Percentiles rank a stretch among this genome's conserved stretches.
Evolutionary conservation across 1,284 basidiomycete genomes (phyloP).

Genomic region (Limonomyces culmigenus): DNA sequence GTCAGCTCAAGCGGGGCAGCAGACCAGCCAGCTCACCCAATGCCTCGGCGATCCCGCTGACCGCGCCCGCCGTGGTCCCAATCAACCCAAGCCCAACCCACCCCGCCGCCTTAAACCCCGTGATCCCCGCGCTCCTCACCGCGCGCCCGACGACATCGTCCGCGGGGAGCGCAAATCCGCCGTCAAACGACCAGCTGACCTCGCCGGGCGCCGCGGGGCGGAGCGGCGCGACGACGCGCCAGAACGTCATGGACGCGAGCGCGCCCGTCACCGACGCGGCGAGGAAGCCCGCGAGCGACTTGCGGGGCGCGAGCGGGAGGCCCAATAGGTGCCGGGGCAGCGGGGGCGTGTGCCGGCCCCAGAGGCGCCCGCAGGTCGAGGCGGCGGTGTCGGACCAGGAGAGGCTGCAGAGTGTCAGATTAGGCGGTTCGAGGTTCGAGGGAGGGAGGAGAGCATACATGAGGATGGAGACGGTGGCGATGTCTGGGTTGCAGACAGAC

Average conservation of each 20-base stretch:
- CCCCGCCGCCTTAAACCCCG: too few species aligned
- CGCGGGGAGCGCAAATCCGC: conserved; percentile 16
- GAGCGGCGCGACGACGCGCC: conserved; percentile 40
- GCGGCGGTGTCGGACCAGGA: conserved; percentile 97
- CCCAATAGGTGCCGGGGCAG: conserved; percentile 48
- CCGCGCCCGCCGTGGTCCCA: conserved; percentile 49
- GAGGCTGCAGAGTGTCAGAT: conserved; percentile 33
- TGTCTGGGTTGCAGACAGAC: too few species aligned
- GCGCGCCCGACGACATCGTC: conserved; percentile 7
- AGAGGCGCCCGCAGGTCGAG: conserved; percentile 82
- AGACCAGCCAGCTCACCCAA: conserved; percentile 36
- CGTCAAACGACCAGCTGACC: conserved; percentile 37
- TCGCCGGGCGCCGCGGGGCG: too few species aligned
- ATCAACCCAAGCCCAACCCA: conserved; percentile 40
- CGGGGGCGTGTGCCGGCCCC: conserved; percentile 59
- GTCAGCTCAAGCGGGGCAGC: background rate
- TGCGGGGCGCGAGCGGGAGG: conserved; percentile 68
- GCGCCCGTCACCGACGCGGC: conserved; percentile 74
- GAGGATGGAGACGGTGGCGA: conserved; percentile 77
- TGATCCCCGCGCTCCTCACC: conserved; percentile 7
- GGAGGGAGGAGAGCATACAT: conserved; percentile 42
- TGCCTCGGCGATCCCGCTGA: conserved; percentile 75
- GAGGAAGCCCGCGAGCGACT: conserved; percentile 78
- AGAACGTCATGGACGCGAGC: conserved; percentile 62
- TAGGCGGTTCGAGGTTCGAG: background rate